These are phyloP conservation scores for Tuber indicum DNA, from an alignment of 495 filamentous ascomycete species.

Conservation along the genomic window DNA sequence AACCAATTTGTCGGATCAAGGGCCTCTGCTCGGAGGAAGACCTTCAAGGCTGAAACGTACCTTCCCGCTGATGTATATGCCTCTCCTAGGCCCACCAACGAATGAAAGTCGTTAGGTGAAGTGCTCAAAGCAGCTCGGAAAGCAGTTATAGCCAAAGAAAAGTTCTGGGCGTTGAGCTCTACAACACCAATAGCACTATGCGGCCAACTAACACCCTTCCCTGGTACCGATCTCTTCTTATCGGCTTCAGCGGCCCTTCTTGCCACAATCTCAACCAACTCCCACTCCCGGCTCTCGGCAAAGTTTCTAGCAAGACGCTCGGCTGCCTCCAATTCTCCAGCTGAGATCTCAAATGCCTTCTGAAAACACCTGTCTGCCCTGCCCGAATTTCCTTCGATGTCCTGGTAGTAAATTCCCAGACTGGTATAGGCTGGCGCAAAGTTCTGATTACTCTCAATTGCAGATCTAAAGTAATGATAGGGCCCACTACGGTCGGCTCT, in stretches of 20 bases:
- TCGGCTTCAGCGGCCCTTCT: slow-evolving; percentile 90
- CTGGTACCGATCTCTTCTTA: slow-evolving; percentile 77
- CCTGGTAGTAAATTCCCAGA: slow-evolving; percentile 89
- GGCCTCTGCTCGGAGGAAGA: slow-evolving; percentile 68
- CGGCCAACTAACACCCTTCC: slow-evolving; percentile 90
- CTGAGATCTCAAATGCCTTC: slow-evolving; percentile 90
- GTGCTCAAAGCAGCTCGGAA: slow-evolving; percentile 87
- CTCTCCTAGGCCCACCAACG: slow-evolving; percentile 92
- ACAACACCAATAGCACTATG: slow-evolving; percentile 94
- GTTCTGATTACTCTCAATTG: slow-evolving; percentile 80
- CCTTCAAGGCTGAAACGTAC: slow-evolving; percentile 86
- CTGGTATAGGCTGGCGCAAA: slow-evolving; percentile 89
- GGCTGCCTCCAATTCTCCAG: slow-evolving; percentile 78
- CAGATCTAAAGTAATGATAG: slow-evolving; percentile 73
- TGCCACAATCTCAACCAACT: slow-evolving; percentile 84
- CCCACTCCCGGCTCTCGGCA: slow-evolving; percentile 88
- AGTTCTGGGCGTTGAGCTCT: slow-evolving; percentile 84
- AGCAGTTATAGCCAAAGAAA: slow-evolving; percentile 73
- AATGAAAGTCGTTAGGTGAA: slow-evolving; percentile 78
- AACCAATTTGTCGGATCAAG: slow-evolving; percentile 70
- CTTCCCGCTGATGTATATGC: slow-evolving; percentile 90
- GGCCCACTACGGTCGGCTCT: slow-evolving; percentile 70
- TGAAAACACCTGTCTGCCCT: slow-evolving; percentile 87
- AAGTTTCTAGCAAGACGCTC: slow-evolving; percentile 79
- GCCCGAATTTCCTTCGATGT: slow-evolving; percentile 78